Conservation (phyloP, 495 filamentous ascomycete genomes). For the Talaromyces adpressus region DNA sequence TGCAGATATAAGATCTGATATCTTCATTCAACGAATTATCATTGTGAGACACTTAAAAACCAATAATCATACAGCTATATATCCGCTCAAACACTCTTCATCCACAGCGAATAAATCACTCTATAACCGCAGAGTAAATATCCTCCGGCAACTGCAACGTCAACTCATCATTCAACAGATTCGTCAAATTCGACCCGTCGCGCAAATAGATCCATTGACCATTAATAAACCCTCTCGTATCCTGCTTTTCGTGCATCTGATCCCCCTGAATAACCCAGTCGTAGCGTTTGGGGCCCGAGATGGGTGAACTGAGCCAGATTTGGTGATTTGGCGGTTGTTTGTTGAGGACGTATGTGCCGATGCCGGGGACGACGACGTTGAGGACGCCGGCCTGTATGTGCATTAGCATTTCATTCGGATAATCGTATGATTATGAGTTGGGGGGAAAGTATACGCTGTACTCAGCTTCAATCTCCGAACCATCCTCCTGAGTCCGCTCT, state of each 20-base stretch:
- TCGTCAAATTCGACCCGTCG: slow-evolving; percentile 66
- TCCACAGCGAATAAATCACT: neutral
- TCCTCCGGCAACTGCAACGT: slow-evolving; percentile 30
- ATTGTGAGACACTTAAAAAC: neutral
- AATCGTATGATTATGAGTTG: neutral
- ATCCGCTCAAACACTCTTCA: neutral
- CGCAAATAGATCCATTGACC: slow-evolving; percentile 79
- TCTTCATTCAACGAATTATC: neutral
- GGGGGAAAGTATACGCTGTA: slow-evolving; percentile 36
- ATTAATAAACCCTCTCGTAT: slow-evolving; percentile 42
- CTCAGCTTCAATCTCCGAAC: slow-evolving; percentile 48
- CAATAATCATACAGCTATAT: slow-evolving; percentile 2
- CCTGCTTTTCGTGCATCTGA: slow-evolving; percentile 67
- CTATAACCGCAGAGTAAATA: slow-evolving; percentile 32
- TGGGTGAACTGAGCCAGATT: slow-evolving; percentile 91
- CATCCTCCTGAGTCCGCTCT: slow-evolving; percentile 39
- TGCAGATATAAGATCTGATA: neutral
- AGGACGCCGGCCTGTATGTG: slow-evolving; percentile 70
- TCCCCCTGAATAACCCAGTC: slow-evolving; percentile 74
- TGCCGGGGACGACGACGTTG: slow-evolving; percentile 55
- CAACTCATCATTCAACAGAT: slow-evolving; percentile 66
- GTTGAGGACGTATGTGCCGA: slow-evolving; percentile 86
- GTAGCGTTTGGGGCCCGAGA: slow-evolving; percentile 87
- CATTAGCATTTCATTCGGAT: slow-evolving; percentile 7
- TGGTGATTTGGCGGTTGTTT: slow-evolving; percentile 97